phyloP scores from a whole-genome alignment of 495 filamentous ascomycete genomes.

The Bacidia rubella region DNA sequence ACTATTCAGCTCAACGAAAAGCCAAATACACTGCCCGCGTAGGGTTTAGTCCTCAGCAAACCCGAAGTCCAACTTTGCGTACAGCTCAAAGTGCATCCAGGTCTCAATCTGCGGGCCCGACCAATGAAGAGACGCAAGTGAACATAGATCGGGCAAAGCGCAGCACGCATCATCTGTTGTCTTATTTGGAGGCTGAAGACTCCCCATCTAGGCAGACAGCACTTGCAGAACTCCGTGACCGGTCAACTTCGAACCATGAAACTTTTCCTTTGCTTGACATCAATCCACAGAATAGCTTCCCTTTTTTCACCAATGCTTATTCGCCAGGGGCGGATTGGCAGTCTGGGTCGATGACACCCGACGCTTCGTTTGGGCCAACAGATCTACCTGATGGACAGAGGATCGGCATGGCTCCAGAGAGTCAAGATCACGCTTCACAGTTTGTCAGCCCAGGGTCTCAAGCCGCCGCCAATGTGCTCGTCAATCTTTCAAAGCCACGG shows the following conservation, averaged over 20 bases:
- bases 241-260: no score
- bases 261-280: no score
- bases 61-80: no score
- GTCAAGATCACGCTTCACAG: no score
- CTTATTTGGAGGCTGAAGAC: background rate
- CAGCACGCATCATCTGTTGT: background rate
- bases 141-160: background rate
- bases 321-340: background rate
- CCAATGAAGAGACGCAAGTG: background rate
- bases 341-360: background rate
- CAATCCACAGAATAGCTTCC: no score
- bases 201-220: background rate
- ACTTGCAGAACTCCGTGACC: background rate
- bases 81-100: background rate
- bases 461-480: background rate
- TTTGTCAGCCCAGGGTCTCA: background rate
- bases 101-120: background rate
- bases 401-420: background rate
- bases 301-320: background rate
- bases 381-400: background rate
- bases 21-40: background rate
- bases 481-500: background rate
- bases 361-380: background rate
- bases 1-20: background rate
- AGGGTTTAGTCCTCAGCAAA: background rate